Conservation (phyloP, 495 filamentous ascomycete species). For the Penicillium paradoxum region DNA sequence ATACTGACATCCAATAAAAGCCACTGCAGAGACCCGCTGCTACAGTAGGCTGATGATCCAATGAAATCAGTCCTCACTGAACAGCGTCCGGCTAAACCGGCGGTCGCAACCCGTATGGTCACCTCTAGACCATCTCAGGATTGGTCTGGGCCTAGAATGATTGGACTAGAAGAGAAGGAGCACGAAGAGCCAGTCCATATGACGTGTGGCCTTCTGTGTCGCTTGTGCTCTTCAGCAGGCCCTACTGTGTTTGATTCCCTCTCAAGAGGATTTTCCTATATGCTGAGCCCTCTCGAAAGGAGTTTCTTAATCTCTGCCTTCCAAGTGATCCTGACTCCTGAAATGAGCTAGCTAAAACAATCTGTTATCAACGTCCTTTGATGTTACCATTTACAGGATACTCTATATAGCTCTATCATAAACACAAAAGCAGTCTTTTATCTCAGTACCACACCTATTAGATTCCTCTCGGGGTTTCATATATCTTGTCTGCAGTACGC, state of each 20-base stretch:
- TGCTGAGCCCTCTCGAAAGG: background rate
- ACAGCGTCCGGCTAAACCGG: no score
- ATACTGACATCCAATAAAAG: slow-evolving; percentile 2
- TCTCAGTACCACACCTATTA: slow-evolving; percentile 3
- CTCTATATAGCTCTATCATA: slow-evolving; percentile 3
- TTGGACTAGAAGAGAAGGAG: slow-evolving; percentile 8
- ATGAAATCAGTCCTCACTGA: background rate
- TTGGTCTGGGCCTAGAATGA: slow-evolving; percentile 3
- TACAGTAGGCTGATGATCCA: background rate
- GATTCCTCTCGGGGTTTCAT: background rate
- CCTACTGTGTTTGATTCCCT: slow-evolving; percentile 4
- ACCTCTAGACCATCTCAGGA: slow-evolving; percentile 2
- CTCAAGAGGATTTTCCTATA: slow-evolving; percentile 4
- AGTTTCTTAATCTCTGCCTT: slow-evolving; percentile 1
- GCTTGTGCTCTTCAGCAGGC: slow-evolving; percentile 1
- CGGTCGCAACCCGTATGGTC: no score
- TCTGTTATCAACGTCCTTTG: background rate
- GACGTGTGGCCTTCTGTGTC: slow-evolving; percentile 1
- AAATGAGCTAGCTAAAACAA: background rate
- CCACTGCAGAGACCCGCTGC: slow-evolving; percentile 3
- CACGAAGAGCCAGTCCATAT: slow-evolving; percentile 4
- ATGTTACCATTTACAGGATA: background rate
- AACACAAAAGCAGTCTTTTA: slow-evolving; percentile 2
- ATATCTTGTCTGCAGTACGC: slow-evolving; percentile 3
- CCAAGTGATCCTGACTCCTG: background rate